Base-by-base conservation (phyloP, 2,329 filamentous ascomycete species). In the Cordyceps pruinosa region DNA sequence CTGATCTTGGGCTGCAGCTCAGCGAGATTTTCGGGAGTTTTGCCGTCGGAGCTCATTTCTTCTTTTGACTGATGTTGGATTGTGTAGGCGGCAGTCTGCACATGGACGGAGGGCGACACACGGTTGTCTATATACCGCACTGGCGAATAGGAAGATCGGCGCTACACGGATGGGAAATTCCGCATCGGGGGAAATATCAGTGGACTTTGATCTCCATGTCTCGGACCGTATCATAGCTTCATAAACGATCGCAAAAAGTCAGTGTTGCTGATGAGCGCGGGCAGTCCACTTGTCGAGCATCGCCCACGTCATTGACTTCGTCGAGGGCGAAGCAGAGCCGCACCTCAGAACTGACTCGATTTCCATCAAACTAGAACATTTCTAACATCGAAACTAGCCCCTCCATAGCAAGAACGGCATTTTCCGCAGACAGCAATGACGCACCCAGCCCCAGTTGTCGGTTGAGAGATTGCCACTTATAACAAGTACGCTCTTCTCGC, bases 241-340 rank as follows among this genome's bases (percentile, higher is more conserved):
- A 17, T 26, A 2, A 23, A 23, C 25, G 19, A 53, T 52, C 28
- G 39, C 47, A 13, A 34, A n/a, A n/a, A 26, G 34, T 50, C 47
- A 35, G 19, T n/a, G 32, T 28, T 23, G 48, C 19, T 45, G 50
- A 53, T 53, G 50, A 25, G 39, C 19, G 30, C 50, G 19, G 2
- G 17, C 30, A 44, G 41, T 15, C 28, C 39, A 45, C 50, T 45
- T 34, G 19, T 12, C 25, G 39, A 39, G 6, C 19, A 53, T 53
- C 39, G 50, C 50, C 37, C n/a, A 17, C 50, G 50, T 53, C 50
- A 53, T 53, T 17, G 39, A 44, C 17, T 12, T 53, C 30, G n/a
- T 23, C 12, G 2, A 30, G 10, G 35, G 3, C 26, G 6, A 28
- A 15, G 19, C 7, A 39, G 30, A 34, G 10, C 19, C 28, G 21